A percentile compares a stretch with the other conserved stretches of the same genome.
Conservation (phyloP, 768 basidiomycete genomes). For the Amanita jacksonii region DNA sequence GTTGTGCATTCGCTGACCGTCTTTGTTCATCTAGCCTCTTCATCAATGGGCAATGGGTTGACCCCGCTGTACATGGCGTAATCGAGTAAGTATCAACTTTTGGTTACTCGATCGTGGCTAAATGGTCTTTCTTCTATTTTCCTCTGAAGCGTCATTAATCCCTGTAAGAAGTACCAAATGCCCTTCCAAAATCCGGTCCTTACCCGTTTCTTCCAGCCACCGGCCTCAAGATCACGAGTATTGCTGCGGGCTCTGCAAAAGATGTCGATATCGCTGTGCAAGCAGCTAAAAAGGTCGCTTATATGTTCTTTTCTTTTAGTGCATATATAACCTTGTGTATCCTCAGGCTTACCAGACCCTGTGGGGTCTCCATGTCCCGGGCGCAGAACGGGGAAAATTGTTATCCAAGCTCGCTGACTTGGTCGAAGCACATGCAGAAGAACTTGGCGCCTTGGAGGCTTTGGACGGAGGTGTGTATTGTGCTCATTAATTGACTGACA, state of each 20-base stretch:
- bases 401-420: constrained; percentile 59
- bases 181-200: background rate
- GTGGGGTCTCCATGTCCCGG: too few relatives aligned
- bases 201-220: constrained; percentile 48
- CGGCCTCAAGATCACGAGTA: constrained; percentile 49
- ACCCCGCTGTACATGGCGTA: too few relatives aligned
- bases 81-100: too few relatives aligned
- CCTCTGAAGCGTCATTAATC: too few relatives aligned
- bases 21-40: too few relatives aligned
- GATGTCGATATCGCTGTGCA: constrained; percentile 75
- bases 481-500: background rate
- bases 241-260: constrained; percentile 50
- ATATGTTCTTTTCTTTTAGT: too few relatives aligned
- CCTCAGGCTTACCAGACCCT: constrained; percentile 41
- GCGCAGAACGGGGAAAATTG: too few relatives aligned
- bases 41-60: too few relatives aligned
- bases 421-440: constrained; percentile 51
- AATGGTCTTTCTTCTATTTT: too few relatives aligned
- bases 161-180: background rate
- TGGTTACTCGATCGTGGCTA: too few relatives aligned
- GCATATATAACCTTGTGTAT: too few relatives aligned
- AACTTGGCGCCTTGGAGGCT: constrained; percentile 65
- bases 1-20: too few relatives aligned
- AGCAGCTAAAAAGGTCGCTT: constrained; percentile 44
- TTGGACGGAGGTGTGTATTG: constrained; percentile 47